Base-by-base conservation (phyloP, 345 rosid genomes). In the Cardamine chenopodiifolia region DNA sequence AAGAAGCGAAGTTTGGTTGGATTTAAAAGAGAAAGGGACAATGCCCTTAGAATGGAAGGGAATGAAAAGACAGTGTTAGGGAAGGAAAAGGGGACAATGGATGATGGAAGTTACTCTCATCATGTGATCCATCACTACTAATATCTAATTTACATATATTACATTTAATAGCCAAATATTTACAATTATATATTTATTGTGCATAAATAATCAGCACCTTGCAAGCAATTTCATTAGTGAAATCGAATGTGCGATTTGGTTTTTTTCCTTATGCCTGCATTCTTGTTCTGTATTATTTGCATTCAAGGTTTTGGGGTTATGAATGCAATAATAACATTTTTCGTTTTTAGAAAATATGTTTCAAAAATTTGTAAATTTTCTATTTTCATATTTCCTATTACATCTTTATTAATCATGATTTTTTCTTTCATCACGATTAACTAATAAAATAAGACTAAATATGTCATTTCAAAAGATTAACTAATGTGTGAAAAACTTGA, bases 41-140 rank as follows among this genome's bases (percentile, higher is more conserved):
- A 70, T 76, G 75, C 59, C 71, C 71, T 76, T 62, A 70, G 80
- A 76, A 76, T 70, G 75, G 71, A 76, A 76, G 75, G 60, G 71
- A 70, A 76, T 76, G 75, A 76, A 69, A 76, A 76, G 80, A 76
- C 75, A 62, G 75, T 76, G 75, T 76, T 76, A 76, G 66, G 58
- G 70, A 68, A 68, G 64, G 64, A 61, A 75, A 53, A 68, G 79
- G 75, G n/a, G 80, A 76, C 80, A 76, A 70, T 70, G 23, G 74
- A 68, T 76, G 74, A 76, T 76, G 79, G 79, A 76, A 40, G 57
- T 68, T 76, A 34, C 79, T 68, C 74, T 76, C 71, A 76, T 70
- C 80, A 70, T 76, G 80, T 69, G 75, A 76, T 76, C 58, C 59
- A 62, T 69, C 75, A 54, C 70, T 62, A 50, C 49, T 62, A 53